Percentiles rank a stretch among this genome's conserved stretches.
These are phyloP conservation scores for Penicillium sclerotiorum DNA, from an alignment of 2,329 filamentous ascomycete genomes.

Conservation along the genomic window DNA sequence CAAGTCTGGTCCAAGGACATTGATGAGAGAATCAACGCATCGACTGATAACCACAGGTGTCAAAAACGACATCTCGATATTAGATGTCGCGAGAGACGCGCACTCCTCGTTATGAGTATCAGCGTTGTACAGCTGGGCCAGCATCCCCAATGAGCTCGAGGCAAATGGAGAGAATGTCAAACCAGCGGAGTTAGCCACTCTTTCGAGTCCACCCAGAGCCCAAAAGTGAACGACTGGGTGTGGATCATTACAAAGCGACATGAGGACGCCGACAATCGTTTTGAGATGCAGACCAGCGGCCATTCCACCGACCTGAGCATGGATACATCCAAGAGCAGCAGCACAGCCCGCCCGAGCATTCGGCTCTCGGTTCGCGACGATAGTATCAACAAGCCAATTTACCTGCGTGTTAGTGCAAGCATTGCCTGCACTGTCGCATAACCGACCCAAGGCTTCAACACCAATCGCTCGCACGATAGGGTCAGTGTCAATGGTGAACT, in stretches of 20 bases:
- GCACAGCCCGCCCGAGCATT: constrained; percentile 92
- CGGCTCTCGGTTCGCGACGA: constrained; percentile 90
- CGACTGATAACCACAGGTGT: constrained; percentile 81
- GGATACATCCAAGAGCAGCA: constrained; percentile 88
- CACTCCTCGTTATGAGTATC: constrained; percentile 90
- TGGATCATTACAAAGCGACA: constrained; percentile 94
- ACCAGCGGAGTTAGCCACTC: constrained; percentile 88
- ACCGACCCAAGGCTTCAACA: constrained; percentile 79
- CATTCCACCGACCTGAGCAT: constrained; percentile 96
- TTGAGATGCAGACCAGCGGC: constrained; percentile 94
- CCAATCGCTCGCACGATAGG: constrained; percentile 83
- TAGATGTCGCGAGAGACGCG: constrained; percentile 78
- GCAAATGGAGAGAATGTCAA: constrained; percentile 91
- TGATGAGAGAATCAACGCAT: constrained; percentile 93
- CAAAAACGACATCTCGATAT: constrained; percentile 81
- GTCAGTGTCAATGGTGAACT: constrained; percentile 80
- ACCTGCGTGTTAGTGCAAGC: constrained; percentile 87
- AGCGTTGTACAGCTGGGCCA: constrained; percentile 87
- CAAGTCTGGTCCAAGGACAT: constrained; percentile 91
- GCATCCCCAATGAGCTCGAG: constrained; percentile 86
- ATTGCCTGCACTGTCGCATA: constrained; percentile 84
- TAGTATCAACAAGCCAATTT: constrained; percentile 88
- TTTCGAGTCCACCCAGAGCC: constrained; percentile 84
- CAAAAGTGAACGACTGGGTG: constrained; percentile 96
- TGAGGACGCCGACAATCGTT: constrained; percentile 95